Conservation (phyloP, 2,329 filamentous ascomycete genomes). For the Niveomyces coronatus region DNA sequence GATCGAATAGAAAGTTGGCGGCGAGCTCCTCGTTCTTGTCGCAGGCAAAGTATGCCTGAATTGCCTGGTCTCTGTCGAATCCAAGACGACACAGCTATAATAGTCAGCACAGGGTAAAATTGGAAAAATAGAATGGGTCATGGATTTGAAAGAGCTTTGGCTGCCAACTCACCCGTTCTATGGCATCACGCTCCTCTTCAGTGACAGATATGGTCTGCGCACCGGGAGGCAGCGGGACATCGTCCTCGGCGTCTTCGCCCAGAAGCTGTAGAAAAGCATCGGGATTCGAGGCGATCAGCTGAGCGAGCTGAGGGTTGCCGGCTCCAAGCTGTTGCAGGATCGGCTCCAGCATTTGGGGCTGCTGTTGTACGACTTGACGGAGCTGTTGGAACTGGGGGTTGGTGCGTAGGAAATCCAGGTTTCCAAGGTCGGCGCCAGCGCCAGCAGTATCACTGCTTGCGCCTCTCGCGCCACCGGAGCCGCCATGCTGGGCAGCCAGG, state of each 20-base stretch:
- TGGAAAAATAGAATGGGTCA: background rate
- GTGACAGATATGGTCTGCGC: conserved; percentile 86
- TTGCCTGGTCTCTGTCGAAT: conserved; percentile 85
- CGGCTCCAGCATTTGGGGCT: conserved; percentile 96
- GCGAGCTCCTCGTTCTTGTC: conserved; percentile 99
- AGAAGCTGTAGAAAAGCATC: conserved; percentile 88
- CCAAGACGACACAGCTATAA: conserved; percentile 77
- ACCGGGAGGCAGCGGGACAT: conserved; percentile 75
- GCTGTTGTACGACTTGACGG: conserved; percentile 91
- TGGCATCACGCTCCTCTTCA: conserved; percentile 92
- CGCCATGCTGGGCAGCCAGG: conserved; percentile 67
- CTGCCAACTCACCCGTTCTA: conserved; percentile 64
- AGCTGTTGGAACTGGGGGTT: conserved; percentile 98
- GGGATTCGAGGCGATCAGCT: conserved; percentile 83
- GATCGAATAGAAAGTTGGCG: conserved; percentile 96
- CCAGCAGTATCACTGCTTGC: conserved; percentile 35
- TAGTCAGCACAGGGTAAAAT: background rate
- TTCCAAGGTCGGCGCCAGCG: conserved; percentile 52
- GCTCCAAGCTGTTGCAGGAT: conserved; percentile 93
- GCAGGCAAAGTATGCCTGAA: conserved; percentile 97
- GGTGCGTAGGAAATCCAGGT: conserved; percentile 86
- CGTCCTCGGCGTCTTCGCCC: conserved; percentile 77
- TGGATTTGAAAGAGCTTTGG: background rate
- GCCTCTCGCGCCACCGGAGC: conserved; percentile 31
- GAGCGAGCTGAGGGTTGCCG: conserved; percentile 88